A percentile compares a stretch with the other conserved stretches of the same genome.
Evolutionary conservation across 805 yeast genomes (phyloP).

Genomic region (Kodamaea kaohsiungensis): DNA sequence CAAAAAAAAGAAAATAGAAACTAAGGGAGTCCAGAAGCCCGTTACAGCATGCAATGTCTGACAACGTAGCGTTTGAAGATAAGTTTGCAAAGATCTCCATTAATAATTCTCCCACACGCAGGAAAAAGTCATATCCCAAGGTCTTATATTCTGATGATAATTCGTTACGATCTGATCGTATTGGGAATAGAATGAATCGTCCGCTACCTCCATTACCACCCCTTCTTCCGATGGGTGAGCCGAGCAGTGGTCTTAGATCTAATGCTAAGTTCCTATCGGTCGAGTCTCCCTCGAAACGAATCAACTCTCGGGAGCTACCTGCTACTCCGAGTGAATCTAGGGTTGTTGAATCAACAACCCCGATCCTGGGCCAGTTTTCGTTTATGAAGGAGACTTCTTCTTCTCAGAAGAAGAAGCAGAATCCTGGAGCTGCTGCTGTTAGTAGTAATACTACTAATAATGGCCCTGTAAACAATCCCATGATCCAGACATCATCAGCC

Average conservation of each 20-base stretch:
- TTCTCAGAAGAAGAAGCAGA: slow-evolving; percentile 33
- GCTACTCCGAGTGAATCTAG: slow-evolving; percentile 12
- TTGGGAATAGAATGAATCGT: slow-evolving; percentile 1
- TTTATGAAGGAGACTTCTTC: slow-evolving; percentile 45
- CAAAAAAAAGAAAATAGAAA: not conserved
- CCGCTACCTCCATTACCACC: slow-evolving; percentile 6
- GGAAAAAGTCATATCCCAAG: slow-evolving; percentile 23
- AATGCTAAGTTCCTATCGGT: not conserved
- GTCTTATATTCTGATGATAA: slow-evolving; percentile 17
- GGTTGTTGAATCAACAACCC: slow-evolving; percentile 16
- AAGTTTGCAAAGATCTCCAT: slow-evolving; percentile 34
- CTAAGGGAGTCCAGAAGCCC: not conserved
- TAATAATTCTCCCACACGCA: slow-evolving; percentile 23
- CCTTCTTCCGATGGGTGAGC: not conserved
- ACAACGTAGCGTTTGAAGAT: slow-evolving; percentile 22
- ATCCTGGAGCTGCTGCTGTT: slow-evolving; percentile 3
- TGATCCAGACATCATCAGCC: not conserved
- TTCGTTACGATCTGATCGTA: not conserved
- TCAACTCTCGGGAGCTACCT: slow-evolving; percentile 1
- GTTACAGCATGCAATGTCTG: slow-evolving; percentile 2
- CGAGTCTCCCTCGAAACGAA: slow-evolving; percentile 5
- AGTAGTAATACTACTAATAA: too few species aligned
- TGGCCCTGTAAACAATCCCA: not conserved
- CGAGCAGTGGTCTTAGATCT: not conserved
- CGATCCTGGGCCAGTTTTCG: slow-evolving; percentile 25